Base-by-base conservation (phyloP, 225 moss, liverwort and hornwort species). In the Lunularia cruciata region DNA sequence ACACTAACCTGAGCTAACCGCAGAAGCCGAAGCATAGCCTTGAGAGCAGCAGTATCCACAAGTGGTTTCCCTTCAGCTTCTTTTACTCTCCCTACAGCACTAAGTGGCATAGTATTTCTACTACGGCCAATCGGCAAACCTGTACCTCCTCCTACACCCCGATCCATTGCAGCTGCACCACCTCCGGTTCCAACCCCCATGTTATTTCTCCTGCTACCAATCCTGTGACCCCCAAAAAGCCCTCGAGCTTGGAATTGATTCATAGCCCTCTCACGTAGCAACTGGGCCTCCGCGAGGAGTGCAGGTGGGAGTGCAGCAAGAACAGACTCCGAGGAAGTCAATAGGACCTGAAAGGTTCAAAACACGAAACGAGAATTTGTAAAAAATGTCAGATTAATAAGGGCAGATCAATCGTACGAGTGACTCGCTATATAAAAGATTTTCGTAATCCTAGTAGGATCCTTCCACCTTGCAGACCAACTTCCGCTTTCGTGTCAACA, bases 301-400 rank as follows among this genome's bases (percentile, higher is more conserved):
- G 95, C 95, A 53, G 95, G 95, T 57, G 95, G 95, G 32, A 95
- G 83, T 52, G 95, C 95, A 67, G 88, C 84, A 53, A 95, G 79
- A 45, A 95, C 92, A 69, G 86, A 91, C 25, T 89, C 94, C 34
- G 94, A 89, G n/a, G 95, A 92, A 37, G 95, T 95, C 73, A 92
- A 69, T 0, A 94, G 71, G 27, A 94, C 94, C 94, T 94, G 82
- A 43, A 10, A 22, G 19, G 12, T 11, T 30, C 28, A 57, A n/a
- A n/a, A n/a, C n/a, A n/a, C n/a, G n/a, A n/a, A n/a, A n/a, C n/a
- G n/a, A n/a, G n/a, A n/a, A n/a, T n/a, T n/a, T n/a, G n/a, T n/a
- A n/a, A n/a, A n/a, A n/a, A n/a, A n/a, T n/a, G n/a, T n/a, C n/a
- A n/a, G n/a, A n/a, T n/a, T n/a, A n/a, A n/a, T n/a, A n/a, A n/a